A percentile compares a stretch with the other conserved stretches of the same genome.
phyloP scores from a whole-genome alignment of 305 asterid genomes.

The Solanum hybrid region DNA sequence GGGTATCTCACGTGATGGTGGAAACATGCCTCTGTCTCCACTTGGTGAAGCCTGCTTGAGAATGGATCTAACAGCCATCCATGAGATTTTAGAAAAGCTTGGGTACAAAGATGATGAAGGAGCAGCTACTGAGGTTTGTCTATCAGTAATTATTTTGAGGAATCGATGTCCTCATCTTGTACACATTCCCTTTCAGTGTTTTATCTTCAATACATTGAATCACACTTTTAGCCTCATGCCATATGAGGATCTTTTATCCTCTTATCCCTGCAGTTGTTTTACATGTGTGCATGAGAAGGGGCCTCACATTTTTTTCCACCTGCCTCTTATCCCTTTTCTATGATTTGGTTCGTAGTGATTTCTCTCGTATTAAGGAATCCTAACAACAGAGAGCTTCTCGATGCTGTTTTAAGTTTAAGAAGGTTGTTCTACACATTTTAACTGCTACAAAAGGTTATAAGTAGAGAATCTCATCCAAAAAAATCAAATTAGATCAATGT shows the following conservation, averaged over 20 bases:
- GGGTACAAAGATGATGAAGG: slow-evolving; percentile 96
- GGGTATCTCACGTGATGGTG: slow-evolving; percentile 73
- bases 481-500: not conserved
- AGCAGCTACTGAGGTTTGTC: slow-evolving; percentile 87
- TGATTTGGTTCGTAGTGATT: not conserved
- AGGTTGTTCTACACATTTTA: not conserved
- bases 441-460: not conserved
- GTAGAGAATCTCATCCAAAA: not conserved
- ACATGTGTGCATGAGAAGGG: not conserved
- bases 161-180: not conserved
- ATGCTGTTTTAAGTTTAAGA: not conserved
- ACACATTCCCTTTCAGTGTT: not conserved
- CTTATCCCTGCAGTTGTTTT: not conserved
- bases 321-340: not conserved
- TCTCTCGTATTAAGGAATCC: not conserved
- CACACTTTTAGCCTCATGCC: not conserved
- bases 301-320: not conserved
- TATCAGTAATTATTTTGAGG: not conserved
- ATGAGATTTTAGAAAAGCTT: slow-evolving; percentile 75
- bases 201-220: not conserved
- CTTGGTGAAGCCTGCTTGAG: slow-evolving; percentile 92
- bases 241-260: not conserved
- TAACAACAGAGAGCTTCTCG: not conserved
- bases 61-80: slow-evolving; percentile 88
- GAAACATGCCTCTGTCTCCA: slow-evolving; percentile 50